Percentiles rank a stretch among this genome's conserved stretches.
Evolutionary conservation across 352 stramenopile genomes (phyloP).

Genomic region (Pythium chondricola): DNA sequence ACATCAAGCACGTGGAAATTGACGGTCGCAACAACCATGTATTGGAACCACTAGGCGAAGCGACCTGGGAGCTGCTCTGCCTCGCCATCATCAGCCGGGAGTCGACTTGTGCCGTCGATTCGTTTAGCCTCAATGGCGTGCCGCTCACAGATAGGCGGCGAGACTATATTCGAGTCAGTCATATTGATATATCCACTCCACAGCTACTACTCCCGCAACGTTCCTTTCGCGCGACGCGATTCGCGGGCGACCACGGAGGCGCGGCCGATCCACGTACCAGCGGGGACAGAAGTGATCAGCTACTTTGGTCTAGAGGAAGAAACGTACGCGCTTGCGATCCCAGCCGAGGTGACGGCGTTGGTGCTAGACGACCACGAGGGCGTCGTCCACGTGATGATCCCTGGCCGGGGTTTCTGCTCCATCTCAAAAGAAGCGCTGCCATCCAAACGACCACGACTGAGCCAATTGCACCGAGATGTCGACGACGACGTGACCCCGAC

Average conservation of each 20-base stretch:
- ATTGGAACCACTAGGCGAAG: no score
- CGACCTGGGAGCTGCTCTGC: neutral
- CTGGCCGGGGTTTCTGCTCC: neutral
- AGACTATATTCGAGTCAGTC: neutral
- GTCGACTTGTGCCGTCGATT: neutral
- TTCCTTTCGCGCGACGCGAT: neutral
- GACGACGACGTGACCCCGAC: neutral
- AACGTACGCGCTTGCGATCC: slow-evolving; percentile 1
- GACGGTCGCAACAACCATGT: neutral
- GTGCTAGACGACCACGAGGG: neutral
- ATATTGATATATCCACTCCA: neutral
- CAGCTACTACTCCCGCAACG: neutral
- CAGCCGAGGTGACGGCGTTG: no score
- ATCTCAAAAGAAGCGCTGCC: neutral
- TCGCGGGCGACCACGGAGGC: neutral
- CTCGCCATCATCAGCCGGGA: neutral
- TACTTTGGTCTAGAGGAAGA: slow-evolving; percentile 5
- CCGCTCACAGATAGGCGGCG: neutral
- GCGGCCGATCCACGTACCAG: neutral
- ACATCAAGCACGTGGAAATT: neutral
- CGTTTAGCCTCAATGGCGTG: neutral
- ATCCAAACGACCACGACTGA: neutral
- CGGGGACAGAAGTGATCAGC: neutral
- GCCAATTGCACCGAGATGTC: neutral
- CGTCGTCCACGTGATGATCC: neutral